Percentiles rank a stretch among this genome's conserved stretches.
Conservation (phyloP, 257 asterid genomes). For the Vinca minor region DNA sequence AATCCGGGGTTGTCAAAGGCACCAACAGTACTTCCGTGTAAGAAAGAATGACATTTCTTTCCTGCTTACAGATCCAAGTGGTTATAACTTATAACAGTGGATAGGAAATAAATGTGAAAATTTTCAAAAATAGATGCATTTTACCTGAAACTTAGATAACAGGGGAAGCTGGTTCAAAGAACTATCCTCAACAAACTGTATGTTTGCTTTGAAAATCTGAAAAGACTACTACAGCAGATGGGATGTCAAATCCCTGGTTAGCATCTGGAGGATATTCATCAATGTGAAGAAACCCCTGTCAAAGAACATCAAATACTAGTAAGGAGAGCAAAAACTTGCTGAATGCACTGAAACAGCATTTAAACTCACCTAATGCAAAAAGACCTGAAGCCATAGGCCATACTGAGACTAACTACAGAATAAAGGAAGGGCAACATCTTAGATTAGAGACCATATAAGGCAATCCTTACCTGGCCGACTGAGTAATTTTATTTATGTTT, state of each 20-base stretch:
- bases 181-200: slow-evolving; percentile 38
- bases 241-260: too few relatives aligned
- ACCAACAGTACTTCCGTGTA: too few relatives aligned
- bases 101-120: not conserved
- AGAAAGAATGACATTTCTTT: too few relatives aligned
- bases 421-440: not conserved
- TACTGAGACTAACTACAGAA: not conserved
- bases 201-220: slow-evolving; percentile 46
- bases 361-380: not conserved
- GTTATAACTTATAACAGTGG: slow-evolving; percentile 4
- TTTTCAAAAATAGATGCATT: not conserved
- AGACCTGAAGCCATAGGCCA: not conserved
- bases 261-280: too few relatives aligned
- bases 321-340: not conserved
- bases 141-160: slow-evolving; percentile 64
- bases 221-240: too few relatives aligned
- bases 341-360: not conserved
- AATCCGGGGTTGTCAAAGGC: too few relatives aligned
- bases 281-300: too few relatives aligned
- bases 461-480: not conserved
- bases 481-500: too few relatives aligned
- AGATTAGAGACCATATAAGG: not conserved
- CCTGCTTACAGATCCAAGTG: too few relatives aligned
- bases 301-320: slow-evolving; percentile 14
- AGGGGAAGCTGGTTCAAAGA: slow-evolving; percentile 42